Evolutionary conservation across 1,284 basidiomycete genomes (phyloP), one percentile per base, ranked within the genome.

Genomic region (Tausonia pullulans): DNA sequence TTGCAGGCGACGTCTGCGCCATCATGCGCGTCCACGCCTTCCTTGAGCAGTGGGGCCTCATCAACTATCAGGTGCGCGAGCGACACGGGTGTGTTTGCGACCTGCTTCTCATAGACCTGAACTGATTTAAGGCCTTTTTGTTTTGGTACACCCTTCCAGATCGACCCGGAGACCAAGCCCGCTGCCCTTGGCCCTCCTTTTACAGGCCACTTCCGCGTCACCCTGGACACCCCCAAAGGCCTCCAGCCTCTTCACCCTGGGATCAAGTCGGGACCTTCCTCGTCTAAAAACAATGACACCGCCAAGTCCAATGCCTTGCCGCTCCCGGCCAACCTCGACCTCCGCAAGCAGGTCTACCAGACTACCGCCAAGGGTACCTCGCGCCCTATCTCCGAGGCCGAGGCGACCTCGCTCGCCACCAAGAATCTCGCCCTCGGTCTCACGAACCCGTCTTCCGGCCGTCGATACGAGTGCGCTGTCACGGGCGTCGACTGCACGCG

Each of bases 21-120:
- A 91, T 98, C 73, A 97, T 98, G 94, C 85, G 96, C 61, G 95
- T 98, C 0, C 95, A 99, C 76, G 94, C 92, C 14, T 98, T 99
- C 76, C 81, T 99, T 53, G 96, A 98, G 76, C 95, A 98, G 74
- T 99, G 95, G 95, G 95, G 96, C 0, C 81, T 99, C 67, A 88
- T 99, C 75, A 99, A 99, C 80, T 99, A 99, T 74, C 95, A 96
- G 81, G 92, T 91, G 70, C 40, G 48, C 40, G 27, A 27, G 27
- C 27, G 27, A 27, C 27, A 27, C 27, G 27, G 43, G 40, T 27
- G 60, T 45, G 46, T 5, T 27, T 27, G 27, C 27, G 27, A 27
- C 10, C 16, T 44, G 41, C 57, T 39, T 7, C 6, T 27, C 7
- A 14, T 6, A 27, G 7, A 16, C 55, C 14, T 41, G 40, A 27